Evolutionary conservation across 495 filamentous ascomycete species (phyloP), one percentile per base, ranked within the genome.

Genomic region (Daldinia childiae): DNA sequence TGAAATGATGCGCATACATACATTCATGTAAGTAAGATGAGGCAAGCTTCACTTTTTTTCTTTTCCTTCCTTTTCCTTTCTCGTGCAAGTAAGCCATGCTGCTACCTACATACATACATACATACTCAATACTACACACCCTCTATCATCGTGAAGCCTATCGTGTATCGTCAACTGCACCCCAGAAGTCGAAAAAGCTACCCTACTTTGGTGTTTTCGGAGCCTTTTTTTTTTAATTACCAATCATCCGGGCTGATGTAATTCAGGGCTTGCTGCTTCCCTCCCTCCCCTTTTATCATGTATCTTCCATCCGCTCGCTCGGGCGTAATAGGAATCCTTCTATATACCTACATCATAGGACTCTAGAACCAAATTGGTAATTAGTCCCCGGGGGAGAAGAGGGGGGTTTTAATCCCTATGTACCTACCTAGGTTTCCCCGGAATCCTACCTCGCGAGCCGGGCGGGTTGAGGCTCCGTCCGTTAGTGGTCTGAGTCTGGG

Each of bases 31-130:
- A 17, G 43, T 48, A 48, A 48, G 43, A 48, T 48, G 43, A 48
- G 58, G 65, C 54, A 68, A 69, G 65, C 71, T 63, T 74, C 71
- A 71, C 67, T 74, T 74, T 65, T 58, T 4, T 14, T 24, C 9
- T 43, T 43, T n/a, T 41, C 6, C 5, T 41, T 19, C 41, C 11
- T 19, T 3, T 45, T 2, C n/a, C 21, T 45, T 21, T 24, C 19
- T 21, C 21, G 43, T 48, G 43, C 3, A 48, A 48, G 43, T 48
- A 48, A 48, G 41, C n/a, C 41, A 36, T 48, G 21, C 19, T 48
- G 21, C 17, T 48, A 30, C 29, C 6, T 30, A 30, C 29, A 30
- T 30, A 26, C 26, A 1, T 26, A 26, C 26, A n/a, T n/a, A n/a
- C n/a, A n/a, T n/a, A n/a, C 3, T 3, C 3, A 1, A 26, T 26